Evolutionary conservation across 1,284 basidiomycete species (phyloP).

Genomic region (Melampsora larici-populina): DNA sequence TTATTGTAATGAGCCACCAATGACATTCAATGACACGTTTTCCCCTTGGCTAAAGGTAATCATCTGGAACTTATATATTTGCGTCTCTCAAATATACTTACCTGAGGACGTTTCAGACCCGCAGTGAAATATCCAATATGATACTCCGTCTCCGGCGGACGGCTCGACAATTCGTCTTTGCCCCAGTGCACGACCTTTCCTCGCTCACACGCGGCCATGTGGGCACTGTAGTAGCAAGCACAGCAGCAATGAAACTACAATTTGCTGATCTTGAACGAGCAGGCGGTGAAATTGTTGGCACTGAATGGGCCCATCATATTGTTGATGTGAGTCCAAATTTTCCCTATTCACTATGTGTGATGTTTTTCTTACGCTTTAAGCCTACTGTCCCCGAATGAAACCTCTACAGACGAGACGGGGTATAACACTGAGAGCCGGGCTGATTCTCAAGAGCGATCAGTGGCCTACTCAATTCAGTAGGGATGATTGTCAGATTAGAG

Average conservation of each 20-base stretch:
- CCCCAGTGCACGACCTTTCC: slow-evolving; percentile 81
- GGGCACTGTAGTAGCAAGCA: slow-evolving; percentile 55
- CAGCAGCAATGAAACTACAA: slow-evolving; percentile 47
- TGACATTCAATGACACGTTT: slow-evolving; percentile 68
- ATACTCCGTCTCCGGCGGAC: slow-evolving; percentile 76
- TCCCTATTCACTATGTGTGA: background rate
- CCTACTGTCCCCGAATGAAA: background rate
- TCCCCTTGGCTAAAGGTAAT: slow-evolving; percentile 77
- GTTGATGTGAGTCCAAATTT: slow-evolving; percentile 63
- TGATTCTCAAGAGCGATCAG: slow-evolving; percentile 74
- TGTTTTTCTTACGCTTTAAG: background rate
- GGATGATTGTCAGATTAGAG: slow-evolving; percentile 60
- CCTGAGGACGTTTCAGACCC: slow-evolving; percentile 39
- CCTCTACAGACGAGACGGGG: slow-evolving; percentile 72
- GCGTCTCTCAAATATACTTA: slow-evolving; percentile 60
- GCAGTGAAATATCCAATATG: slow-evolving; percentile 49
- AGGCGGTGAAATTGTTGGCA: slow-evolving; percentile 80
- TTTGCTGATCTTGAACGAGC: slow-evolving; percentile 65
- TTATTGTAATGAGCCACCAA: slow-evolving; percentile 71
- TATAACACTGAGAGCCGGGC: slow-evolving; percentile 84
- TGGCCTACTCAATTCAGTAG: slow-evolving; percentile 70
- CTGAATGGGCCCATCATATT: slow-evolving; percentile 90
- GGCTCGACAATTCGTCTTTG: slow-evolving; percentile 73
- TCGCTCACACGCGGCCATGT: slow-evolving; percentile 66
- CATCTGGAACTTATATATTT: slow-evolving; percentile 13